Evolutionary conservation across 2,329 filamentous ascomycete genomes (phyloP), one percentile per base, ranked within the genome.

Genomic region (Venturia effusa): DNA sequence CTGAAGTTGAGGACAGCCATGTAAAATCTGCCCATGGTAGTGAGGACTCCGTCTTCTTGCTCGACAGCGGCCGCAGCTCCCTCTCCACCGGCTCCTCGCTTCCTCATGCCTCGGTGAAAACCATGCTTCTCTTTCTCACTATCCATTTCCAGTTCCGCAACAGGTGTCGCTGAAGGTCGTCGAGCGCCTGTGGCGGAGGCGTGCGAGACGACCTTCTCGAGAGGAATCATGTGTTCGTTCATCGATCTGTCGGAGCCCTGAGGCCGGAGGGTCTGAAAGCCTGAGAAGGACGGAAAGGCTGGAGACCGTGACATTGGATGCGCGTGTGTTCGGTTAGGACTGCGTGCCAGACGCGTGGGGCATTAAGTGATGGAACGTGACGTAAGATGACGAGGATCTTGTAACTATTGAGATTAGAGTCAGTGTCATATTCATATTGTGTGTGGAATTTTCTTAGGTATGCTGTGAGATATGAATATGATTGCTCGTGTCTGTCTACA

Each of bases 1-100:
- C 83, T 86, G 74, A 83, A 86, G 69, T 86, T 81, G 68, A 84
- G 74, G 63, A 88, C 79, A 69, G 82, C 83, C 69, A 79, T 78
- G 74, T 87, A 87, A 64, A 88, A 71, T 66, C 76, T 78, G 61
- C 84, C 85, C 78, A 87, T 82, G 67, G 87, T 68, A 1, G 78
- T 81, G 24, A 72, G 70, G 60, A 59, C 63, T 48, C 73, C 32
- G 69, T 68, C 65, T 71, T 74, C 59, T 69, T 72, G 57, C 70
- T 66, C 60, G 32, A 4, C 30, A 15, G 27, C 19, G 17, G n/a
- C 41, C 8, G 10, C 43, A 7, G 10, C 43, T 30, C 19, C 64
- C 24, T 24, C 24, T 0, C 37, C 40, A 32, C 39, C 32, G 19
- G 24, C 37, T 30, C 61, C 48, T 30, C 51, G 27, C 34, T 59